Base-by-base conservation (phyloP, 441 rosid species). In the Biscutella laevigata region DNA sequence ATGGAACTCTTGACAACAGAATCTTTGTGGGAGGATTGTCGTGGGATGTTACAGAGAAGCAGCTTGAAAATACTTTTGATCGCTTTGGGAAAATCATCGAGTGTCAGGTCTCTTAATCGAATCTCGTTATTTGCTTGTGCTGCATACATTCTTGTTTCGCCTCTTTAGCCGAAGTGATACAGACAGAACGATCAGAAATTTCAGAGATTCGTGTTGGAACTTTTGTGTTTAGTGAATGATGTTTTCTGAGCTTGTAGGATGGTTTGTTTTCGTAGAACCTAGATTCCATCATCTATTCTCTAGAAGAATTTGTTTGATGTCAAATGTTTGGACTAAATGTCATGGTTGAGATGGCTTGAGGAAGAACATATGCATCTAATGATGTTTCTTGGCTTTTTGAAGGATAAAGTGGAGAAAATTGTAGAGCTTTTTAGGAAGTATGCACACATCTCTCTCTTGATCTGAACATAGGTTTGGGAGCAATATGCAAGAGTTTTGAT, bases 21-120 rank as follows among this genome's bases (percentile, higher is more conserved):
- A 83, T 91, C 56, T 85, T 91, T 56, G 89, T 91, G 0, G 96
- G 96, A 36, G 96, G 96, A 2, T 70, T 91, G 56, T 73, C 95
- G 7, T 77, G 80, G 81, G 87, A 83, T 55, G 69, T 88, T 50
- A 78, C 81, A 11, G 96, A 85, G 61, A 83, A 86, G 3, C 87
- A 88, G 74, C 94, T 91, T 63, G 82, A 88, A 70, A 65, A 57
- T 39, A 72, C 85, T 21, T 91, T 91, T 72, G 67, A 69, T 32
- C 94, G 94, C 47, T 91, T 74, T 46, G 91, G 96, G 6, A 88
- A 88, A 78, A 75, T 91, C 56, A 42, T 65, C 39, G 86, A 83
- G 66, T 73, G 79, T 71, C 94, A 91, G 96, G 98, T 88, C 62
- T 43, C 9, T 14, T 28, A n/a, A n/a, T 14, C 4, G 7, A 30